Evolutionary conservation across 2,329 filamentous ascomycete species (phyloP), one percentile per base, ranked within the genome.

Genomic region (Ceratocystis albifundus): DNA sequence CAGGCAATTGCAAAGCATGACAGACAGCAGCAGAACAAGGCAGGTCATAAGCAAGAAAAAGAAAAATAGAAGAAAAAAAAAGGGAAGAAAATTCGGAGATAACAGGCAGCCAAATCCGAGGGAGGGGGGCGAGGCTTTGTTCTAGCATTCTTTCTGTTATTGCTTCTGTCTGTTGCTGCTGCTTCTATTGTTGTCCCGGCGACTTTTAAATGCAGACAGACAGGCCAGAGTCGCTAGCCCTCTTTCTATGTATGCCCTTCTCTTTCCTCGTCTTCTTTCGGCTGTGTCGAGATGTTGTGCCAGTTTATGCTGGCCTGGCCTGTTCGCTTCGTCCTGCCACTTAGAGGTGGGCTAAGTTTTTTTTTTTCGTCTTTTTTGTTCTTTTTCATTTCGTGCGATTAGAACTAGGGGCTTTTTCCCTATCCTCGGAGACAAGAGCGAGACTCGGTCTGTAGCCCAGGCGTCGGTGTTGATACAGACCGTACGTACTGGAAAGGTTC

Each of bases 241-340:
- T 25, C 7, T 25, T 22, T 20, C 17, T n/a, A 22, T 46, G 6
- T 20, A 20, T n/a, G 46, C n/a, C 20, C 17, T 6, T 10, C 46
- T 48, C 20, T 48, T n/a, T 46, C 10, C 45, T 10, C n/a, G 1
- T 8, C 20, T 20, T 20, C 46, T 17, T 48, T 48, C 3, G 6
- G 48, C 20, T 5, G 55, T 55, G 25, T 59, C 28, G 55, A 36
- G 55, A 59, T 59, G 25, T 59, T 59, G 17, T 59, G 28, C 28
- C 28, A 20, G 53, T 59, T 32, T 59, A 32, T n/a, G 53, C n/a
- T 20, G 53, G 46, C 46, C n/a, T 20, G 53, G 46, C 46, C 2
- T 22, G 53, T 59, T 59, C 53, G 53, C 53, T 59, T 59, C 25
- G 53, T 36, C 53, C 53, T 59, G 28, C 53, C 53, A n/a, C 53